Conservation (phyloP, 1,284 basidiomycete genomes). For the Ceratobasidium sp. region DNA sequence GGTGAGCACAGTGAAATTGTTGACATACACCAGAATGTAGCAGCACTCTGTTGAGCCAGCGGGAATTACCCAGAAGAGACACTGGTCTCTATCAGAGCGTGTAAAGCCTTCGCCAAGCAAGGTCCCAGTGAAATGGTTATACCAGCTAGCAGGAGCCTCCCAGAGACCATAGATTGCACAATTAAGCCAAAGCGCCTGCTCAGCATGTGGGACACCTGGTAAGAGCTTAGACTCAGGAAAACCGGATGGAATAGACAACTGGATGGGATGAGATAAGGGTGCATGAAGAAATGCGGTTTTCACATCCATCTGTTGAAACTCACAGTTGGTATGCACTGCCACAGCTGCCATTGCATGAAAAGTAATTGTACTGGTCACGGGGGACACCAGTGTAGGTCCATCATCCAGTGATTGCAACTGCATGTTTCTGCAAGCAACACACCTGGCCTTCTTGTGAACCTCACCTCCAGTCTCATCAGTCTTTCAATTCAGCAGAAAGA, state of each 20-base stretch:
- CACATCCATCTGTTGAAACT: constrained; percentile 61
- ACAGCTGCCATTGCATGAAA: constrained; percentile 58
- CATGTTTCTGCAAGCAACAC: constrained; percentile 61
- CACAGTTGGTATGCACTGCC: constrained; percentile 55
- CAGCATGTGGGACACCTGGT: neutral
- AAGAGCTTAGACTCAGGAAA: constrained; percentile 29
- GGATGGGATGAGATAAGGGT: constrained; percentile 47
- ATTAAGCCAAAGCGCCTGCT: neutral
- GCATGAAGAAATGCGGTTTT: constrained; percentile 57
- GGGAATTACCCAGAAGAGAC: neutral
- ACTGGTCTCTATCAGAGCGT: neutral
- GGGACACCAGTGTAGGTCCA: constrained; percentile 61
- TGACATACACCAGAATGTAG: constrained; percentile 14
- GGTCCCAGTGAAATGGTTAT: neutral
- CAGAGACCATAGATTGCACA: neutral
- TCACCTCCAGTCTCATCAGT: constrained; percentile 55
- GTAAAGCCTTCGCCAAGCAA: neutral
- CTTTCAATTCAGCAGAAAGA: constrained; percentile 53
- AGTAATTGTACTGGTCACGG: constrained; percentile 57
- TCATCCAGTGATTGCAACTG: constrained; percentile 60
- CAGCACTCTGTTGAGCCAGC: no score
- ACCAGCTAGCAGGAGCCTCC: neutral
- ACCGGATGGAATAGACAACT: constrained; percentile 47
- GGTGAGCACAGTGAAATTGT: constrained; percentile 19
- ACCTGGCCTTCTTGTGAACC: constrained; percentile 57